These are phyloP conservation scores for Berberis thunbergii DNA, from an alignment of 164 flowering plant genomes.

Conservation along the genomic window DNA sequence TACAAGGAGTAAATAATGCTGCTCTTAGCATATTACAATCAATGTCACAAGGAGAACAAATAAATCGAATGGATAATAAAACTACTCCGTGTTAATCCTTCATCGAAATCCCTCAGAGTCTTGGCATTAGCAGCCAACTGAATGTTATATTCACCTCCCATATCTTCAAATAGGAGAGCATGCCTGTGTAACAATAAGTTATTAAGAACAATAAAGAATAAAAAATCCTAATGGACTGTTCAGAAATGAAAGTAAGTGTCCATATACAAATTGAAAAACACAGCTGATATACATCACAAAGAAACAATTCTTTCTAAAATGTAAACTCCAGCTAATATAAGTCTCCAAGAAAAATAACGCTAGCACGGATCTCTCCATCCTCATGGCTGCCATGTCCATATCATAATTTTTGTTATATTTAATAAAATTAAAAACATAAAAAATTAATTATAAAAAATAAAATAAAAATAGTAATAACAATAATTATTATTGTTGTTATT, in stretches of 20 bases:
- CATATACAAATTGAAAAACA: neutral
- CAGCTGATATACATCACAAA: too few species aligned
- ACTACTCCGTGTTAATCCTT: slow-evolving; percentile 72
- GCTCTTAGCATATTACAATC: slow-evolving; percentile 7
- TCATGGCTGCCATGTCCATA: too few species aligned
- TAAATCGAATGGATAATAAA: neutral
- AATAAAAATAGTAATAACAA: too few species aligned
- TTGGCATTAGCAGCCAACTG: slow-evolving; percentile 59
- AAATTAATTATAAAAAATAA: too few species aligned
- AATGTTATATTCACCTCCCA: slow-evolving; percentile 72
- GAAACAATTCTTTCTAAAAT: too few species aligned
- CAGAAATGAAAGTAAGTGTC: neutral
- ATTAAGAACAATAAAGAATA: neutral
- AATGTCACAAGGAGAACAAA: neutral
- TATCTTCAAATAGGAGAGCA: slow-evolving; percentile 66
- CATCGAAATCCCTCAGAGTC: slow-evolving; percentile 80
- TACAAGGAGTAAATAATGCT: slow-evolving; percentile 22
- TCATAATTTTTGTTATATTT: too few species aligned
- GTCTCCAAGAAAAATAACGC: too few species aligned
- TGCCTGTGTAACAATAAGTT: slow-evolving; percentile 41
- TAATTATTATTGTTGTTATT: too few species aligned
- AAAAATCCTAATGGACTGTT: neutral
- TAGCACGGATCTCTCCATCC: too few species aligned
- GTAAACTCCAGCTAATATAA: too few species aligned
- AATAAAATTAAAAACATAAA: too few species aligned